Percentiles rank a stretch among this genome's conserved stretches.
phyloP scores from a whole-genome alignment of 1,139 yeast genomes.

The Hyphopichia pseudoburtonii region DNA sequence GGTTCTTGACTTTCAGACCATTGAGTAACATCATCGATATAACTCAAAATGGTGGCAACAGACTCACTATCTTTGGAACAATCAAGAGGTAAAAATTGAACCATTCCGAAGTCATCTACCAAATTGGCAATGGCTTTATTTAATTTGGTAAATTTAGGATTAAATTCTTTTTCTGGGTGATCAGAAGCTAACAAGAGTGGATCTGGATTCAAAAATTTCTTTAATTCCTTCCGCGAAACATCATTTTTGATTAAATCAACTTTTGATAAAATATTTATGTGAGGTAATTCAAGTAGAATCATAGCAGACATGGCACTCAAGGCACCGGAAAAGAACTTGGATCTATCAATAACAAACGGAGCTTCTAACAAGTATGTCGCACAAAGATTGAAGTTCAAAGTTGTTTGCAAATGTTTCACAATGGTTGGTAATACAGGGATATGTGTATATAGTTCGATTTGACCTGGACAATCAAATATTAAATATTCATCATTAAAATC shows the following conservation, averaged over 20 bases:
- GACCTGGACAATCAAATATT: slow-evolving; percentile 98
- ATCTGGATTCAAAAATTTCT: slow-evolving; percentile 87
- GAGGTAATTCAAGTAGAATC: slow-evolving; percentile 93
- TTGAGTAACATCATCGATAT: slow-evolving; percentile 95
- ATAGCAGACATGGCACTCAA: slow-evolving; percentile 97
- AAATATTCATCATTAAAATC: slow-evolving; percentile 91
- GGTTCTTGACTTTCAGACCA: slow-evolving; percentile 98
- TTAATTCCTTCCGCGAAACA: slow-evolving; percentile 69
- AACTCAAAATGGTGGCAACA: slow-evolving; percentile 80
- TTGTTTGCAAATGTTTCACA: slow-evolving; percentile 76
- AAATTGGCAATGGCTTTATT: slow-evolving; percentile 83
- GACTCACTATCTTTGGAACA: slow-evolving; percentile 75
- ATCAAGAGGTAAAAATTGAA: slow-evolving; percentile 88
- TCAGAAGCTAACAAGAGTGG: slow-evolving; percentile 62
- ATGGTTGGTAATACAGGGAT: slow-evolving; percentile 89
- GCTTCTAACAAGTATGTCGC: slow-evolving; percentile 93
- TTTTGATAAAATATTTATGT: slow-evolving; percentile 83
- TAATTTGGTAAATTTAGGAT: slow-evolving; percentile 74
- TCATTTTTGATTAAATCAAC: slow-evolving; percentile 81
- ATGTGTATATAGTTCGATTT: slow-evolving; percentile 92
- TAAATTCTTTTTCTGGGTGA: slow-evolving; percentile 41
- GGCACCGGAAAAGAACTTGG: slow-evolving; percentile 94
- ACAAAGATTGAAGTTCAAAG: slow-evolving; percentile 81
- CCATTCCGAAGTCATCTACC: slow-evolving; percentile 98
- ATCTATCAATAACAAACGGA: slow-evolving; percentile 84